Evolutionary conservation across 1,284 basidiomycete genomes (phyloP).

Genomic region (Chondrostereum purpureum): DNA sequence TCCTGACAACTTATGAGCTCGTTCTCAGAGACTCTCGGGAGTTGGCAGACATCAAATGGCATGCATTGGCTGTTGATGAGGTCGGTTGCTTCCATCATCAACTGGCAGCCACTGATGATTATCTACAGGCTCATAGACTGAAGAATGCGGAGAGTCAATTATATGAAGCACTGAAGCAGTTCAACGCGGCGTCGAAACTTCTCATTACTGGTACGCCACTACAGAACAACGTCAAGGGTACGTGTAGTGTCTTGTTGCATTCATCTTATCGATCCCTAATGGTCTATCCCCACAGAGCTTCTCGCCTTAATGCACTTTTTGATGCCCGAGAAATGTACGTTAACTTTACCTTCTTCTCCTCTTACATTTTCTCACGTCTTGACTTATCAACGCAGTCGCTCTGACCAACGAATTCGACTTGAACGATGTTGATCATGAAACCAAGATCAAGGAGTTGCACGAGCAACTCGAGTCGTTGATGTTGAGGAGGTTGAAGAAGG

Average conservation of each 20-base stretch:
- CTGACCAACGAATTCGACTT: constrained; percentile 94
- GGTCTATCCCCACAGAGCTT: constrained; percentile 55
- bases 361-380: constrained; percentile 12
- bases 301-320: constrained; percentile 98
- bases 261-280: constrained; percentile 2
- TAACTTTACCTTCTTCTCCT: constrained; percentile 5
- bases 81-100: constrained; percentile 31
- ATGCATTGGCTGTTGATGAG: constrained; percentile 94
- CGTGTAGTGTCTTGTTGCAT: constrained; percentile 17
- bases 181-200: constrained; percentile 86
- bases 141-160: constrained; percentile 98
- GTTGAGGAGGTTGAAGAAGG: constrained; percentile 92
- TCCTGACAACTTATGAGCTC: constrained; percentile 97
- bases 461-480: constrained; percentile 91
- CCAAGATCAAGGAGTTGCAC: constrained; percentile 93
- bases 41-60: constrained; percentile 94
- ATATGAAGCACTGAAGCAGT: constrained; percentile 89
- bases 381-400: constrained; percentile 62
- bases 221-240: constrained; percentile 98
- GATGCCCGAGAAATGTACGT: constrained; percentile 94
- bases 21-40: constrained; percentile 89
- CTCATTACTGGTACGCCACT: constrained; percentile 98
- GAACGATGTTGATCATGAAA: constrained; percentile 87
- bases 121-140: constrained; percentile 80
- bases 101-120: constrained; percentile 4